These are phyloP conservation scores for Phytophthora melonis DNA, from an alignment of 352 stramenopile genomes.

Conservation along the genomic window DNA sequence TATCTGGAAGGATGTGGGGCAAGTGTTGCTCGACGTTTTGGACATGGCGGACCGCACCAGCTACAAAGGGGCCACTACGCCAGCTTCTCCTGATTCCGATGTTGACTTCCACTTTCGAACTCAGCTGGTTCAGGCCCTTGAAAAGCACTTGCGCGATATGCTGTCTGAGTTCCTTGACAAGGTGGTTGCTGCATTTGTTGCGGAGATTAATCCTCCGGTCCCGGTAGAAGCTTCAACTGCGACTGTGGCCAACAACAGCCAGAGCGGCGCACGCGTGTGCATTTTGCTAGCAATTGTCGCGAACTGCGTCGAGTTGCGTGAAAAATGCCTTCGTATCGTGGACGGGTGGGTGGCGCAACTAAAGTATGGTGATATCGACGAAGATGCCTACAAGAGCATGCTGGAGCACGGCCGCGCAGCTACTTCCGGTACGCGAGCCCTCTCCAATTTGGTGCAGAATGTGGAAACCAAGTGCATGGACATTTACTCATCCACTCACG, in stretches of 20 bases:
- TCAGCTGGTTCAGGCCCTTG: constrained; percentile 49
- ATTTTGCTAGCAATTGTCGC: constrained; percentile 76
- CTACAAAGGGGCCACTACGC: neutral
- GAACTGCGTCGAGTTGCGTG: constrained; percentile 77
- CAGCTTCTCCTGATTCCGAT: constrained; percentile 8
- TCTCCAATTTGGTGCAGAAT: constrained; percentile 54
- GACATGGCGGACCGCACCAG: constrained; percentile 30
- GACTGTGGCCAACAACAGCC: constrained; percentile 27
- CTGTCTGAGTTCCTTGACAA: constrained; percentile 59
- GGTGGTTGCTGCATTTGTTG: constrained; percentile 55
- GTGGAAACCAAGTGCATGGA: constrained; percentile 69
- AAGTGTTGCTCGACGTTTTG: constrained; percentile 59
- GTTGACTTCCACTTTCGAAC: constrained; percentile 33
- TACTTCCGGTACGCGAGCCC: constrained; percentile 29
- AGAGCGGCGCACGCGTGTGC: constrained; percentile 51
- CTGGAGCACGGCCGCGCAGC: constrained; percentile 34
- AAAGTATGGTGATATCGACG: constrained; percentile 31
- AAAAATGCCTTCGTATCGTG: constrained; percentile 56
- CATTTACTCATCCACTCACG: constrained; percentile 67
- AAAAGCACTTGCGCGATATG: constrained; percentile 58
- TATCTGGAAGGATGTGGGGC: constrained; percentile 64
- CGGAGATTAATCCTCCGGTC: constrained; percentile 45
- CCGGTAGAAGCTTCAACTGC: constrained; percentile 41
- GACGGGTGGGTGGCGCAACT: constrained; percentile 61
- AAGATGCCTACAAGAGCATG: constrained; percentile 22